Conservation (phyloP, 441 rosid genomes). For the Populus trichocarpa region DNA sequence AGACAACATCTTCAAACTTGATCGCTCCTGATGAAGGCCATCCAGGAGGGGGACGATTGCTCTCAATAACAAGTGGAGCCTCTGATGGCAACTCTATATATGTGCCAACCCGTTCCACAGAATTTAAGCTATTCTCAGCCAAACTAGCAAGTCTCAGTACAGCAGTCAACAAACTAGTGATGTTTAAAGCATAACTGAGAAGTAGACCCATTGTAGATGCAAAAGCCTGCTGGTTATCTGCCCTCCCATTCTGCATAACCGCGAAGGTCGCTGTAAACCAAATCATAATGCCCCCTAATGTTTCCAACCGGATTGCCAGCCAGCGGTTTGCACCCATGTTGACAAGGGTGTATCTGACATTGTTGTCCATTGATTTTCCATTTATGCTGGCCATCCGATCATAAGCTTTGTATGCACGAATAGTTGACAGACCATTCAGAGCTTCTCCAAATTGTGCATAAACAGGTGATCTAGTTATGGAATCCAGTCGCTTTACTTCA, state of each 20-base stretch:
- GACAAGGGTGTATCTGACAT: constrained; percentile 73
- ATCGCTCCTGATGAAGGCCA: constrained; percentile 96
- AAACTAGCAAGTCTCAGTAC: constrained; percentile 88
- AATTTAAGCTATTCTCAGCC: constrained; percentile 88
- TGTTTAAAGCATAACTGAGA: constrained; percentile 85
- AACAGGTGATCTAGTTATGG: constrained; percentile 83
- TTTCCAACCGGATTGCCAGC: constrained; percentile 91
- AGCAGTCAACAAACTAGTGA: constrained; percentile 65
- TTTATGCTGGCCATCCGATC: constrained; percentile 83
- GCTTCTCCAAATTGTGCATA: constrained; percentile 98
- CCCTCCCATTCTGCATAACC: constrained; percentile 80
- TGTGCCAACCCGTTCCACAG: constrained; percentile 84
- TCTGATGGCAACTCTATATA: constrained; percentile 85
- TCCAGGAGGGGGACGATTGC: constrained; percentile 79
- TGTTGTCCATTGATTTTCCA: constrained; percentile 87
- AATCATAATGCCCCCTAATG: constrained; percentile 88
- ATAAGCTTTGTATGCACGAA: constrained; percentile 92
- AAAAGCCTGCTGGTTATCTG: constrained; percentile 68
- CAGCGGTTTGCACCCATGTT: constrained; percentile 78
- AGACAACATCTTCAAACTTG: constrained; percentile 78
- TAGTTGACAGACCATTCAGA: constrained; percentile 72
- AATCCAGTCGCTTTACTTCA: constrained; percentile 90
- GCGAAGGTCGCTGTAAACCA: constrained; percentile 96
- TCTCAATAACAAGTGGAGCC: constrained; percentile 69
- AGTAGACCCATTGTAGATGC: constrained; percentile 97